Evolutionary conservation across 1,284 basidiomycete genomes (phyloP).

Genomic region (Ustilago shanxiensis): DNA sequence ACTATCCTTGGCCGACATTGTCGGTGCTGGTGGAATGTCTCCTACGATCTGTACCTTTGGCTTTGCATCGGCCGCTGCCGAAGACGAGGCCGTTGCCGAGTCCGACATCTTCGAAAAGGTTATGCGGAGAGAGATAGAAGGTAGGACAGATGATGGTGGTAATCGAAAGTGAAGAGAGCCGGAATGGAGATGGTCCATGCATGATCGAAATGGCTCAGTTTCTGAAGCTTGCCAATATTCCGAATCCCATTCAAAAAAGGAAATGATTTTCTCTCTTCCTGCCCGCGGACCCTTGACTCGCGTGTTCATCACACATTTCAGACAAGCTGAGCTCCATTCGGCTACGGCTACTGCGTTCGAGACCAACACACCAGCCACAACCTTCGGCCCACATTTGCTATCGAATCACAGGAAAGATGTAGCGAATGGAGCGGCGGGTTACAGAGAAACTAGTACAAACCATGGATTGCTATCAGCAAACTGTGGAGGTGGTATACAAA

Average conservation of each 20-base stretch:
- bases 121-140: neutral
- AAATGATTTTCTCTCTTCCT: neutral
- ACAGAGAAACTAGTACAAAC: neutral
- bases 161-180: neutral
- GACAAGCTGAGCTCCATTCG: neutral
- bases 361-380: neutral
- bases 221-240: neutral
- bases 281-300: constrained; percentile 4
- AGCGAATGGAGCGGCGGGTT: neutral
- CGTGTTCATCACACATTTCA: neutral
- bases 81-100: neutral
- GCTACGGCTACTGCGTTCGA: too few species aligned
- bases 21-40: constrained; percentile 30
- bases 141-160: neutral
- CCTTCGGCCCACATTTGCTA: neutral
- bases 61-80: neutral
- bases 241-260: neutral
- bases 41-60: constrained; percentile 41
- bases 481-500: constrained; percentile 5
- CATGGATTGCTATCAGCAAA: neutral
- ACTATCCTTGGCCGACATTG: constrained; percentile 23
- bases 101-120: constrained; percentile 16
- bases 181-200: constrained; percentile 21
- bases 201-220: constrained; percentile 20
- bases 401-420: neutral